phyloP scores from a whole-genome alignment of 2,329 filamentous ascomycete species.

The Fusarium sp. region DNA sequence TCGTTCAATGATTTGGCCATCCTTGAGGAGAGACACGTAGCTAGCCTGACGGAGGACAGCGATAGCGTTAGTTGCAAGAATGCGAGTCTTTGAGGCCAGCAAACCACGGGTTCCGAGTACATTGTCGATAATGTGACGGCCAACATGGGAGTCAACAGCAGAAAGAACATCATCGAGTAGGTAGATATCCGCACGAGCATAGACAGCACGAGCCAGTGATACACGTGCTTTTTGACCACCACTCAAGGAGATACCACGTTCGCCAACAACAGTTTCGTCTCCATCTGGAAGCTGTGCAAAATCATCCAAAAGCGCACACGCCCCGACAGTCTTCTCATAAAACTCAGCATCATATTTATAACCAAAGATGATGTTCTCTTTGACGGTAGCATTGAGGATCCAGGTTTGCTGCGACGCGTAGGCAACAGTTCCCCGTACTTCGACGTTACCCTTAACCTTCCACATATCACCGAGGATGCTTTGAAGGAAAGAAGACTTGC shows the following conservation, averaged over 20 bases:
- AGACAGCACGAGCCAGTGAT: slow-evolving; percentile 91
- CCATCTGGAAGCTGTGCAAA: slow-evolving; percentile 93
- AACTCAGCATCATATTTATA: slow-evolving; percentile 93
- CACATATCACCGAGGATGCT: slow-evolving; percentile 90
- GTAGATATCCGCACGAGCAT: slow-evolving; percentile 96
- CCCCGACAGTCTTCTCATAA: slow-evolving; percentile 91
- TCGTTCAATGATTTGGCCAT: slow-evolving; percentile 84
- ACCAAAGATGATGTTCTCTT: slow-evolving; percentile 96
- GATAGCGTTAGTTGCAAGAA: slow-evolving; percentile 95
- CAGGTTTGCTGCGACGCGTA: slow-evolving; percentile 94
- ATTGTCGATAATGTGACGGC: slow-evolving; percentile 91
- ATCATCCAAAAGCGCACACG: slow-evolving; percentile 90
- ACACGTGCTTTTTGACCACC: slow-evolving; percentile 96
- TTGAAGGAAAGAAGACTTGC: slow-evolving; percentile 93
- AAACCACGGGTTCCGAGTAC: slow-evolving; percentile 88
- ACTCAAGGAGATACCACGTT: slow-evolving; percentile 94
- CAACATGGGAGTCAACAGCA: slow-evolving; percentile 98
- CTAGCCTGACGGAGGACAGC: slow-evolving; percentile 89
- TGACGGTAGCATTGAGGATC: slow-evolving; percentile 98
- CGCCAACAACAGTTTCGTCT: slow-evolving; percentile 95
- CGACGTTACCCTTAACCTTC: slow-evolving; percentile 86
- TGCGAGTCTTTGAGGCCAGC: slow-evolving; percentile 84
- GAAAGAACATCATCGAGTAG: slow-evolving; percentile 93
- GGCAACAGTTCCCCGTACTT: slow-evolving; percentile 82
- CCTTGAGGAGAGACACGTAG: slow-evolving; percentile 84